A percentile compares a stretch with the other conserved stretches of the same genome.
These are phyloP conservation scores for Typha latifolia DNA, from an alignment of 176 grass and related monocot species.

Conservation along the genomic window DNA sequence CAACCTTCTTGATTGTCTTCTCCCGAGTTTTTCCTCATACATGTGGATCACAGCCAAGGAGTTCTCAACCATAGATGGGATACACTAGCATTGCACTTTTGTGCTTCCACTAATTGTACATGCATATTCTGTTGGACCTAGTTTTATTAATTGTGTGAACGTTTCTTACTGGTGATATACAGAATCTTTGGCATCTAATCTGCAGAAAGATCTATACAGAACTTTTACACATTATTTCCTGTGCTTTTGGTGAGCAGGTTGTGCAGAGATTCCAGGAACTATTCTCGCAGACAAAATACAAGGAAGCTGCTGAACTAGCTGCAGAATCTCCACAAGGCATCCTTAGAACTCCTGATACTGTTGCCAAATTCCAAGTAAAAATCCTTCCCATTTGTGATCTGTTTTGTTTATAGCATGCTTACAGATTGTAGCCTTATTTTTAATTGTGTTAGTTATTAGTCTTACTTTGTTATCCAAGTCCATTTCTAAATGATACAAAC, in stretches of 20 bases:
- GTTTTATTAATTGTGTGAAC: not conserved
- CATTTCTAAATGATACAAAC: too few relatives aligned
- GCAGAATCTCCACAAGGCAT: slow-evolving; percentile 91
- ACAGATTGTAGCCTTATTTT: too few relatives aligned
- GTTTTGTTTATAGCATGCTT: not conserved
- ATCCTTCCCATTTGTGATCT: not conserved
- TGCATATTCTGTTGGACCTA: not conserved
- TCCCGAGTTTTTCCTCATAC: not conserved
- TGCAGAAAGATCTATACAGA: too few relatives aligned
- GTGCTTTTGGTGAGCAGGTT: slow-evolving; percentile 51
- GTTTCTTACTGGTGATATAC: not conserved
- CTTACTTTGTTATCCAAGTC: too few relatives aligned
- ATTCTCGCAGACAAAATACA: slow-evolving; percentile 91
- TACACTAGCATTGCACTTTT: not conserved
- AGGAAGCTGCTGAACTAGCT: slow-evolving; percentile 95
- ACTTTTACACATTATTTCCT: slow-evolving; percentile 11
- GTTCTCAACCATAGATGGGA: not conserved
- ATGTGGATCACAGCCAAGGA: not conserved
- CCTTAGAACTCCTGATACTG: slow-evolving; percentile 81
- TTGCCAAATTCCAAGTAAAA: slow-evolving; percentile 84
- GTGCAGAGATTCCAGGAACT: slow-evolving; percentile 95
- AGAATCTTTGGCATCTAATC: too few relatives aligned
- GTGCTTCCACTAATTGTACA: not conserved
- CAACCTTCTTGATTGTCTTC: not conserved
- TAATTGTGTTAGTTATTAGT: too few relatives aligned